phyloP scores from a whole-genome alignment of 352 stramenopile genomes.

The Peronospora tabacina region DNA sequence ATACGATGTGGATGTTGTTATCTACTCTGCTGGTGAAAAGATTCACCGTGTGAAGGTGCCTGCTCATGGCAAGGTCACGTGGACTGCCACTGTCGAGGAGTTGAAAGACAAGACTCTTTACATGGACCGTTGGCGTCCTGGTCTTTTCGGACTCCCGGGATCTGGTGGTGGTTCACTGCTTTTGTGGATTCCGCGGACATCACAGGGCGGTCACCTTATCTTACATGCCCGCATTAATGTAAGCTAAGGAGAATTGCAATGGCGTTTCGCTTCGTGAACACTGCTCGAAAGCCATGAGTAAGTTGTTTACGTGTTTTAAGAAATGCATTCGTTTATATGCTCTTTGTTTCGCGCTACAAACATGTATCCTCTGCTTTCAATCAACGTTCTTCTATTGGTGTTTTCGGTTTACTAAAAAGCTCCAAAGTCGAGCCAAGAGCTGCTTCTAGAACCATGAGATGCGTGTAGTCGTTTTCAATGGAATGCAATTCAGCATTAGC shows the following conservation, averaged over 20 bases:
- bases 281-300: constrained; percentile 18
- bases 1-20: constrained; percentile 18
- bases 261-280: constrained; percentile 19
- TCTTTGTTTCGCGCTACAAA: neutral
- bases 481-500: neutral
- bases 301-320: constrained; percentile 18
- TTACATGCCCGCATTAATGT: constrained; percentile 27
- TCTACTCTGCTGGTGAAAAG: constrained; percentile 26
- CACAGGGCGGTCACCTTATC: constrained; percentile 21
- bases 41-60: constrained; percentile 17
- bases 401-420: neutral
- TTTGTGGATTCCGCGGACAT: constrained; percentile 21
- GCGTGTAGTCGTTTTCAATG: constrained; percentile 17
- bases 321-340: constrained; percentile 20
- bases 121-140: constrained; percentile 22
- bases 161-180: constrained; percentile 20
- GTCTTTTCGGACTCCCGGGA: constrained; percentile 16
- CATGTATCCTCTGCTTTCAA: neutral
- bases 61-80: constrained; percentile 12
- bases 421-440: constrained; percentile 34
- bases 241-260: constrained; percentile 15
- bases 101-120: constrained; percentile 29
- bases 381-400: neutral
- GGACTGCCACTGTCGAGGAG: constrained; percentile 17
- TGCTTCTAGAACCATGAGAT: constrained; percentile 46